A percentile compares a stretch with the other conserved stretches of the same genome.
phyloP scores from a whole-genome alignment of 1,284 basidiomycete genomes.

The Stygiomarasmius scandens region DNA sequence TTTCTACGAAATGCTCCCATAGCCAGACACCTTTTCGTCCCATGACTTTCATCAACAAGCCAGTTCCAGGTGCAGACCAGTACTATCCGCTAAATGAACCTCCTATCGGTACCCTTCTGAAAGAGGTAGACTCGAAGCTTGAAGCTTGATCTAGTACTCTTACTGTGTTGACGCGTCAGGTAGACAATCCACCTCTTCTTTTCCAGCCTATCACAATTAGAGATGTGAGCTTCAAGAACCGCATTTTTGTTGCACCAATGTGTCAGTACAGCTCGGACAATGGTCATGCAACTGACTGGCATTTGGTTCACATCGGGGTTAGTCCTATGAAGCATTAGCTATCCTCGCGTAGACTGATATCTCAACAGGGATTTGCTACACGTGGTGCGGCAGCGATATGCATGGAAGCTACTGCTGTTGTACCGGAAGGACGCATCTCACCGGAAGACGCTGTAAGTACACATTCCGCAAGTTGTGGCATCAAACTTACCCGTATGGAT shows the following conservation, averaged over 20 bases:
- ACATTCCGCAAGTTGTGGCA: not conserved
- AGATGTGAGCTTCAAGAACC: slow-evolving; percentile 71
- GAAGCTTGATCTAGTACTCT: not conserved
- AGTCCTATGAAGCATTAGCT: slow-evolving; percentile 22
- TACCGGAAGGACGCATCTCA: slow-evolving; percentile 79
- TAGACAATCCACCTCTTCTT: slow-evolving; percentile 53
- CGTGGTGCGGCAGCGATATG: slow-evolving; percentile 66
- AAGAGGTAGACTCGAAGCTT: slow-evolving; percentile 29
- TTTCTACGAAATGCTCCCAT: too few relatives aligned
- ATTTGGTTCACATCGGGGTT: slow-evolving; percentile 74
- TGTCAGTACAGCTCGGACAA: slow-evolving; percentile 77
- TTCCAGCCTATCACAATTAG: slow-evolving; percentile 72
- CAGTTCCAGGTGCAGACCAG: slow-evolving; percentile 50
- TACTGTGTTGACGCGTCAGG: slow-evolving; percentile 28
- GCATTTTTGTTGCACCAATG: slow-evolving; percentile 77
- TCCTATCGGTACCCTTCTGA: slow-evolving; percentile 52
- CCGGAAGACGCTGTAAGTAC: slow-evolving; percentile 59
- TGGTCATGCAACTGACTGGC: slow-evolving; percentile 78
- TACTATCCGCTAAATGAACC: slow-evolving; percentile 69
- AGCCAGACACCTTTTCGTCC: not conserved
- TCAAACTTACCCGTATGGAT: slow-evolving; percentile 10
- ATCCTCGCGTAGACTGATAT: not conserved
- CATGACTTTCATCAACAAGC: slow-evolving; percentile 44
- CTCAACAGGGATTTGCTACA: slow-evolving; percentile 52
- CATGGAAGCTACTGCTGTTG: slow-evolving; percentile 72